Conservation (phyloP, 179 eudicot species). For the Amaranthus tricolor region DNA sequence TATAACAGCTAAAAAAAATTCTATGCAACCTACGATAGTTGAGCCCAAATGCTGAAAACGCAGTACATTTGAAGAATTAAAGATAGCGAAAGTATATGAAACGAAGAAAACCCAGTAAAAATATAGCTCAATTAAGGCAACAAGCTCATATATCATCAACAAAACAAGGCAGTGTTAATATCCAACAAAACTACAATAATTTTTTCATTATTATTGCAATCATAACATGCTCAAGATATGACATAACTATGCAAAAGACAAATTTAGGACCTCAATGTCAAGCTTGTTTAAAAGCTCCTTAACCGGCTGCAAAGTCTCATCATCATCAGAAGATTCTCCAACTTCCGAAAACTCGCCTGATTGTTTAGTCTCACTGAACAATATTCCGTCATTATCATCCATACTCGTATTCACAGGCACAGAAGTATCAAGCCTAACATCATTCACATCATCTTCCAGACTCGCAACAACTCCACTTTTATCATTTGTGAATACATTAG, state of each 20-base stretch:
- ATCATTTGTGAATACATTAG: constrained; percentile 16
- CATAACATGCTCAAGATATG: too few species aligned
- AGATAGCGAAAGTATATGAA: too few species aligned
- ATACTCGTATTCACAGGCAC: constrained; percentile 16
- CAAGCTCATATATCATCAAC: neutral
- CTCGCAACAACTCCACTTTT: constrained; percentile 13
- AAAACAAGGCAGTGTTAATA: too few species aligned
- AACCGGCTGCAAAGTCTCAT: constrained; percentile 13
- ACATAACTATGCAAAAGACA: too few species aligned
- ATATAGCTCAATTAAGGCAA: neutral
- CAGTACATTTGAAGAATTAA: too few species aligned
- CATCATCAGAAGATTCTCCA: constrained; percentile 19
- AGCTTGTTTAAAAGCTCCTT: constrained; percentile 24
- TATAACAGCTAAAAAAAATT: too few species aligned
- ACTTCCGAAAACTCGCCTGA: constrained; percentile 8
- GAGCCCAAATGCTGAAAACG: too few species aligned
- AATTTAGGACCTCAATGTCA: constrained; percentile 22
- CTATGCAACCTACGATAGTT: too few species aligned
- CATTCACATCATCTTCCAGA: constrained; percentile 22
- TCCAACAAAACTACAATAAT: too few species aligned
- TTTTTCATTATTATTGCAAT: too few species aligned
- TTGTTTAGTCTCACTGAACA: constrained; percentile 5
- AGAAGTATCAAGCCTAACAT: constrained; percentile 9
- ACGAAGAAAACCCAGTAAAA: too few species aligned
- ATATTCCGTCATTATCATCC: neutral